Conservation (phyloP, 345 rosid genomes). For the Eucalyptus erythrocorys region DNA sequence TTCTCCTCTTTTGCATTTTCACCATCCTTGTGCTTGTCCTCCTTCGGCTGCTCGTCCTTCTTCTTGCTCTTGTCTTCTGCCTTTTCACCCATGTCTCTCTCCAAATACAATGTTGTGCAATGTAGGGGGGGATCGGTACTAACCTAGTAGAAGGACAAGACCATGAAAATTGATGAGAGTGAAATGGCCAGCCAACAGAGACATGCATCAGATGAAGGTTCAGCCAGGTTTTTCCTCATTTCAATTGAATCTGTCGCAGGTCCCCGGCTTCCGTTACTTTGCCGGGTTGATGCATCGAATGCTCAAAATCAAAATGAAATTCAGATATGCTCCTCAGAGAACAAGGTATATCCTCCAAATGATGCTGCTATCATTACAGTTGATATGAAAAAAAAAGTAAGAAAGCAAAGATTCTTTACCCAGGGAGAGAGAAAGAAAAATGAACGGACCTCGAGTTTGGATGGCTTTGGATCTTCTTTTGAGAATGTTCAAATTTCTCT, state of each 20-base stretch:
- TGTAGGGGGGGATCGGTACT: not conserved
- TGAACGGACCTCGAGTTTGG: not conserved
- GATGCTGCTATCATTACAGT: not conserved
- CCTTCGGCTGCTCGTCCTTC: not conserved
- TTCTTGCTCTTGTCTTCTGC: constrained; percentile 8
- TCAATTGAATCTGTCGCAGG: not conserved
- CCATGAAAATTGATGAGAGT: not conserved
- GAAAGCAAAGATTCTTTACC: not conserved
- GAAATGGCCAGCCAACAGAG: not conserved
- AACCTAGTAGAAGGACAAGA: not conserved
- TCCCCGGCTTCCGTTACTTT: not conserved
- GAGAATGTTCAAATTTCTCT: not conserved
- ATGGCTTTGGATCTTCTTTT: not conserved
- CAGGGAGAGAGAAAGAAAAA: not conserved
- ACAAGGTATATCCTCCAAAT: not conserved
- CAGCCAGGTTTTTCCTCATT: not conserved
- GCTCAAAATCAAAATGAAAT: not conserved
- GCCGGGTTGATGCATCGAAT: not conserved
- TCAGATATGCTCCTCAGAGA: not conserved
- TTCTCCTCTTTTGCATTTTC: constrained; percentile 9
- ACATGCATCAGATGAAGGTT: not conserved
- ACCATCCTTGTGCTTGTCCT: constrained; percentile 17
- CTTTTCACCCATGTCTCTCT: constrained; percentile 16
- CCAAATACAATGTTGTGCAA: not conserved
- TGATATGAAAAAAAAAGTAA: not conserved